These are phyloP conservation scores for Cordyceps cateniannulata DNA, from an alignment of 2,329 filamentous ascomycete species.

Conservation along the genomic window DNA sequence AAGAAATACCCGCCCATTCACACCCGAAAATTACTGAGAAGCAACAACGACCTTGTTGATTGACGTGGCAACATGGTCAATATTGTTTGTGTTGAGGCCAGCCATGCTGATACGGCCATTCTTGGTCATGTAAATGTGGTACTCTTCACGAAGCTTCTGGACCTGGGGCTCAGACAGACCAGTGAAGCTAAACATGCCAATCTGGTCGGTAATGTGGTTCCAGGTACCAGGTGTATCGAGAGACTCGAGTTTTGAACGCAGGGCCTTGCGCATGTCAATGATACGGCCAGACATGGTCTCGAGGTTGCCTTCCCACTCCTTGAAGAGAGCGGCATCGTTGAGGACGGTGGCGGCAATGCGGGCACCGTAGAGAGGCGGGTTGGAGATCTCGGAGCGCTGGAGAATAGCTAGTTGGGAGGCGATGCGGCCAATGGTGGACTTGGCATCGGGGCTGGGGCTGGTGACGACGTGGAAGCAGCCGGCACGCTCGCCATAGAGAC, in stretches of 20 bases:
- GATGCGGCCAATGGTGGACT: conserved; percentile 56
- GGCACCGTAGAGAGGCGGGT: conserved; percentile 90
- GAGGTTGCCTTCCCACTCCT: conserved; percentile 89
- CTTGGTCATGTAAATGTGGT: conserved; percentile 89
- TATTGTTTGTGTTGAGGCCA: conserved; percentile 84
- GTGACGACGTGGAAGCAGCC: conserved; percentile 95
- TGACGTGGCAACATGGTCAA: conserved; percentile 88
- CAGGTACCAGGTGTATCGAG: conserved; percentile 82
- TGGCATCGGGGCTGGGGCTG: conserved; percentile 60
- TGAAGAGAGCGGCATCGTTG: conserved; percentile 75
- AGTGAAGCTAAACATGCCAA: conserved; percentile 98
- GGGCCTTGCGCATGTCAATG: conserved; percentile 76
- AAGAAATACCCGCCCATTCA: background rate
- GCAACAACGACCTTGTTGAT: conserved; percentile 70
- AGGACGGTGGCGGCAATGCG: conserved; percentile 79
- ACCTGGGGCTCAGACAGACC: conserved; percentile 71
- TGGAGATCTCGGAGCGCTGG: conserved; percentile 95
- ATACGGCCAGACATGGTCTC: conserved; percentile 93
- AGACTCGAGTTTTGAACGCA: conserved; percentile 75
- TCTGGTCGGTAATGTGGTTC: conserved; percentile 98
- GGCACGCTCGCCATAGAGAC: conserved; percentile 91
- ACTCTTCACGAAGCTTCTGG: conserved; percentile 58
- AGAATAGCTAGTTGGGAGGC: conserved; percentile 87
- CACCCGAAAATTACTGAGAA: conserved; percentile 16
- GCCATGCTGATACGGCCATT: conserved; percentile 98